These are phyloP conservation scores for Suillus discolor DNA, from an alignment of 768 basidiomycete species.

Conservation along the genomic window DNA sequence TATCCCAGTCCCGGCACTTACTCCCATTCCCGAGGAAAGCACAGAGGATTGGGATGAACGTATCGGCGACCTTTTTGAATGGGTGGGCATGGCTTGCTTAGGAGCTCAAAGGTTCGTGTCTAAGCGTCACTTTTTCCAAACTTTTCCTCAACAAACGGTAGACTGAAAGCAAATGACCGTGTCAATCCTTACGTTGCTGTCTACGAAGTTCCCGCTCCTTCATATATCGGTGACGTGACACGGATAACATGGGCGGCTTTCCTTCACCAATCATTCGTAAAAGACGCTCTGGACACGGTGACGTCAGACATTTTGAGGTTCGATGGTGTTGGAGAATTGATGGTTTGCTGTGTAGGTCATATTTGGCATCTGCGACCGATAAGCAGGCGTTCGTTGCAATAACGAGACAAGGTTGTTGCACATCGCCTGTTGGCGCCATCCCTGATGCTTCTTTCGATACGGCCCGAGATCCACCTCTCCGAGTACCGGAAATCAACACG, in stretches of 20 bases:
- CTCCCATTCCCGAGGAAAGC: slow-evolving; percentile 32
- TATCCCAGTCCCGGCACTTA: slow-evolving; percentile 42
- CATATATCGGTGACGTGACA: slow-evolving; percentile 46
- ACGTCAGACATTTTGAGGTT: slow-evolving; percentile 25
- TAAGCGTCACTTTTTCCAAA: not conserved
- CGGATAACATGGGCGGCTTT: slow-evolving; percentile 67
- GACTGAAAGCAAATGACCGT: slow-evolving; percentile 61
- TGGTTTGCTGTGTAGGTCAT: not conserved
- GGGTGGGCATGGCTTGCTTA: slow-evolving; percentile 71
- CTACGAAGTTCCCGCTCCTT: slow-evolving; percentile 56
- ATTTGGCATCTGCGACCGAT: slow-evolving; percentile 13
- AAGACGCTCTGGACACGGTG: slow-evolving; percentile 48
- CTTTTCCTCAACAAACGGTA: slow-evolving; percentile 24
- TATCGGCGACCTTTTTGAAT: slow-evolving; percentile 59
- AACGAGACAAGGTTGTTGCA: slow-evolving; percentile 44
- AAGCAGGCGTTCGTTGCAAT: slow-evolving; percentile 43
- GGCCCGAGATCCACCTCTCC: slow-evolving; percentile 33
- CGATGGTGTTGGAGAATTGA: slow-evolving; percentile 16
- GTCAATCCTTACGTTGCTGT: slow-evolving; percentile 71
- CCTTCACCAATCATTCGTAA: slow-evolving; percentile 53
- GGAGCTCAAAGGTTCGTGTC: slow-evolving; percentile 61
- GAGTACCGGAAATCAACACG: slow-evolving; percentile 49
- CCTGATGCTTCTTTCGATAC: slow-evolving; percentile 17
- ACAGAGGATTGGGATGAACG: slow-evolving; percentile 53
- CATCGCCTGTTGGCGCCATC: slow-evolving; percentile 55